These are phyloP conservation scores for Haematococcus lacustris DNA, from an alignment of 139 green algal species.

Conservation along the genomic window DNA sequence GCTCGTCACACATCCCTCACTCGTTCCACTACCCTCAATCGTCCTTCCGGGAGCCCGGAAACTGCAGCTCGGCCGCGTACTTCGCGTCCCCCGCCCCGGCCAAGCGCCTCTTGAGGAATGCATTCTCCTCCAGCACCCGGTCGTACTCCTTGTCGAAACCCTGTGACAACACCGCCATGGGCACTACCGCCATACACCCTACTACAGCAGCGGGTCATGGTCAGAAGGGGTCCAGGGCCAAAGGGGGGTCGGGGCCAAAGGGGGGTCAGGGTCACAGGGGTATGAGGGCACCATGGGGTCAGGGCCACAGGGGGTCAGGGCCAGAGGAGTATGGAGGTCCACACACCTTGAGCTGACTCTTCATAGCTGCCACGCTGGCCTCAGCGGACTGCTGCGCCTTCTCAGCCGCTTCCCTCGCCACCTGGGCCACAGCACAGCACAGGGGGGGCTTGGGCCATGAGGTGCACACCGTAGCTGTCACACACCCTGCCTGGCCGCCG, in stretches of 20 bases:
- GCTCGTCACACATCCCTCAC: no score
- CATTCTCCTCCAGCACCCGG: slow-evolving; percentile 36
- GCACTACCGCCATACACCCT: no score
- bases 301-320: neutral
- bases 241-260: neutral
- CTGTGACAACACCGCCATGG: neutral
- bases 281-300: neutral
- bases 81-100: neutral
- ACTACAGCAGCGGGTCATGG: no score
- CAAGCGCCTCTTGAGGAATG: slow-evolving; percentile 12
- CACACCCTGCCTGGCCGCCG: neutral
- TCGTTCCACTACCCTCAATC: slow-evolving; percentile 10
- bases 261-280: neutral
- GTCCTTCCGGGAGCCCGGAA: slow-evolving; percentile 12
- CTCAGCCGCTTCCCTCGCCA: slow-evolving; percentile 4
- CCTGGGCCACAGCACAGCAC: neutral
- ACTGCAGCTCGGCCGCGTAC: neutral
- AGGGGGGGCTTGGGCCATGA: neutral
- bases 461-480: neutral
- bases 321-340: neutral
- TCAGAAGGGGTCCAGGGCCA: neutral
- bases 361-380: slow-evolving; percentile 22
- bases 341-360: slow-evolving; percentile 23
- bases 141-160: slow-evolving; percentile 38
- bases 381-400: slow-evolving; percentile 13